These are phyloP conservation scores for Cryoendolithus antarcticus DNA, from an alignment of 2,329 filamentous ascomycete genomes.

Conservation along the genomic window DNA sequence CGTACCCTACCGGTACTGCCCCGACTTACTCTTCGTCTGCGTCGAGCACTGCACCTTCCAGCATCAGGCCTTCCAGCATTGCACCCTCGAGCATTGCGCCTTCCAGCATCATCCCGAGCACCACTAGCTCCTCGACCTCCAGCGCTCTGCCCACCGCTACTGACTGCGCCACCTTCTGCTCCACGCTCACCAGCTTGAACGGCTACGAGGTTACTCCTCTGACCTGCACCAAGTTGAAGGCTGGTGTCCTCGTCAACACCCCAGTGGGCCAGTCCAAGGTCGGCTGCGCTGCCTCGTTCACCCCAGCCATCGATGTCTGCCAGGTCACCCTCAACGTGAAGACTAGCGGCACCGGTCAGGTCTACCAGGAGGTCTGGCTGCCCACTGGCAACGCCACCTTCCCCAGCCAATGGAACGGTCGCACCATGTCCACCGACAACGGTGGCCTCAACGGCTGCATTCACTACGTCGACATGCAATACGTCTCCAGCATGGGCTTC, in stretches of 20 bases:
- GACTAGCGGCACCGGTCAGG: constrained; percentile 28
- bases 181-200: constrained; percentile 3
- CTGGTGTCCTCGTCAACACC: constrained; percentile 3
- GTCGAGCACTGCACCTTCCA: no score
- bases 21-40: not conserved
- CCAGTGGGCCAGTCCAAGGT: constrained; percentile 5
- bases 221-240: constrained; percentile 4
- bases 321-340: constrained; percentile 28
- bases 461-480: constrained; percentile 21
- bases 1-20: not conserved
- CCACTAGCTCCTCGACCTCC: constrained; percentile 1
- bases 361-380: constrained; percentile 36
- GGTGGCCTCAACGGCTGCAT: constrained; percentile 24
- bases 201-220: constrained; percentile 5
- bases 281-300: constrained; percentile 14
- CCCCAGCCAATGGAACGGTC: constrained; percentile 18
- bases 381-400: constrained; percentile 19
- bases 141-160: constrained; percentile 2
- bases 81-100: not conserved
- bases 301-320: constrained; percentile 26
- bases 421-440: constrained; percentile 24
- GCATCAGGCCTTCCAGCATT: not conserved
- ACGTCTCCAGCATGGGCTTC: constrained; percentile 20
- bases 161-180: constrained; percentile 7
- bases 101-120: constrained; percentile 1